phyloP scores from a whole-genome alignment of 805 yeast genomes.

The Candida suzukii region DNA sequence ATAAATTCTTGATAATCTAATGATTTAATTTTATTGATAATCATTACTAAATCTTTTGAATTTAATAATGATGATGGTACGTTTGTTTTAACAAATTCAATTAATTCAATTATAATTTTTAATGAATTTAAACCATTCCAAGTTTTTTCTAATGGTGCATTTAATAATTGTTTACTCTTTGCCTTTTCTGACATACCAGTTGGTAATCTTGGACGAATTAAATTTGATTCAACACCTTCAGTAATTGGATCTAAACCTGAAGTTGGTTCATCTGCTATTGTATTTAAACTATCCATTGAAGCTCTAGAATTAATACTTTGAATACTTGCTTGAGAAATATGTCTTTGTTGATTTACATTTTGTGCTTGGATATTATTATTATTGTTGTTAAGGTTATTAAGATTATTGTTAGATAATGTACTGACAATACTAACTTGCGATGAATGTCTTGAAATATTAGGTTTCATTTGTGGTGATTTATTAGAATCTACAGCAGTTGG shows the following conservation, averaged over 20 bases:
- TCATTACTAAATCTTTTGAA: conserved; percentile 19
- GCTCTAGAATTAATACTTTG: neutral
- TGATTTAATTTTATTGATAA: conserved; percentile 35
- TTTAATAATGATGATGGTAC: conserved; percentile 24
- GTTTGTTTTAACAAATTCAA: conserved; percentile 19
- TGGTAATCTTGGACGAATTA: conserved; percentile 43
- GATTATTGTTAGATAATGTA: too few relatives aligned
- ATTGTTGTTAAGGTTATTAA: neutral
- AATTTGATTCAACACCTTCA: conserved; percentile 23
- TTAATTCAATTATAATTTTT: conserved; percentile 29
- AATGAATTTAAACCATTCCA: conserved; percentile 56
- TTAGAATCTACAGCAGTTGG: neutral
- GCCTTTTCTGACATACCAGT: conserved; percentile 56
- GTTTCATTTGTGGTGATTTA: neutral
- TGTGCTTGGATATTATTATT: neutral
- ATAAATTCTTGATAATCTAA: conserved; percentile 22
- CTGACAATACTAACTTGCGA: neutral
- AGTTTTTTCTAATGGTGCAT: conserved; percentile 39
- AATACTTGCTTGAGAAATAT: neutral
- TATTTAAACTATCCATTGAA: neutral
- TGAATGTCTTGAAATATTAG: neutral
- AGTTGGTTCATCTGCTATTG: neutral
- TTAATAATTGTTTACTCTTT: conserved; percentile 43
- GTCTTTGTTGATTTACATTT: neutral
- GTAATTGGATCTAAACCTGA: conserved; percentile 7